Evolutionary conservation across 805 yeast genomes (phyloP).

Genomic region (Schizosaccharomyces octosporus): DNA sequence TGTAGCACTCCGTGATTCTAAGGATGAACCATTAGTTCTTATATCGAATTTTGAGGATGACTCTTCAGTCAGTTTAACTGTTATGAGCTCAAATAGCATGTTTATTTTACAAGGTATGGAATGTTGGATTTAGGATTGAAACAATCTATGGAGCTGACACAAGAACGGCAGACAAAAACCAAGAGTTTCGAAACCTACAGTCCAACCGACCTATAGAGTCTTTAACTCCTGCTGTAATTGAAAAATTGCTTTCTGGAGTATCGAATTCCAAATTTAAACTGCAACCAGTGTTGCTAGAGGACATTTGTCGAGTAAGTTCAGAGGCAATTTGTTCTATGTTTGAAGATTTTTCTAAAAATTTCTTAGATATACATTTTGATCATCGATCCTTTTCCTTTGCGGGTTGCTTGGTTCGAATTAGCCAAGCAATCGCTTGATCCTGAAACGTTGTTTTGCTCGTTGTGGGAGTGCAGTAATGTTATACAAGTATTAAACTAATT

Average conservation of each 20-base stretch:
- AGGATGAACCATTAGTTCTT: not conserved
- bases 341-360: not conserved
- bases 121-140: not conserved
- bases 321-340: not conserved
- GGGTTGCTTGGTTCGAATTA: not conserved
- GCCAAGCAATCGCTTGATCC: not conserved
- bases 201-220: no score
- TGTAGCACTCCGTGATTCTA: not conserved
- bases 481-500: not conserved
- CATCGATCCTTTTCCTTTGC: not conserved
- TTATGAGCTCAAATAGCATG: not conserved
- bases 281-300: no score
- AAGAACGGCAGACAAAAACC: no score
- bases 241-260: no score
- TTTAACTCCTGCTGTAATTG: no score
- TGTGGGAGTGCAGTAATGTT: not conserved
- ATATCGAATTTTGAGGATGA: not conserved
- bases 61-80: not conserved
- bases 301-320: no score
- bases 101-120: not conserved
- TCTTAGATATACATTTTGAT: not conserved
- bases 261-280: no score
- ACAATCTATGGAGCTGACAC: no score
- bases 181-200: no score
- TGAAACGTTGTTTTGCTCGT: not conserved